Conservation (phyloP, 805 yeast genomes). For the Saccharomycopsis sp. region DNA sequence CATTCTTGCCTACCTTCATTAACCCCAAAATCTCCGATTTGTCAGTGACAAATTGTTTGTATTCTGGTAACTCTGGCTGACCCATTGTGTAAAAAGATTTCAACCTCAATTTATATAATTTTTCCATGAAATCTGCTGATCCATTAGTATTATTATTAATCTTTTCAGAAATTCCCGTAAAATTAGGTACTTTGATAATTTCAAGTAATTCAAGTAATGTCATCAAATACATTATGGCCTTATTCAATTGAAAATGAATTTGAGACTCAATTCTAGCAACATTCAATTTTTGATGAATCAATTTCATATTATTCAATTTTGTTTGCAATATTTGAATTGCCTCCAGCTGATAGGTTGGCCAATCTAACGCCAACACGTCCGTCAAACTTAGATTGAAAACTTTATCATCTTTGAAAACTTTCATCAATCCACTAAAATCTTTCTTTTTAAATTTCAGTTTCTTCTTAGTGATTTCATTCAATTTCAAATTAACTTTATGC, state of each 20-base stretch:
- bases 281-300: neutral
- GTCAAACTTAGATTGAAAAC: neutral
- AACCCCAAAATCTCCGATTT: conserved; percentile 1
- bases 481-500: neutral
- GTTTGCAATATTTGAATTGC: neutral
- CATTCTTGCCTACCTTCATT: neutral
- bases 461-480: neutral
- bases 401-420: neutral
- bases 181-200: conserved; percentile 1
- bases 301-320: neutral
- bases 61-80: conserved; percentile 59
- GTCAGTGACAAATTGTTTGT: conserved; percentile 21
- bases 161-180: neutral
- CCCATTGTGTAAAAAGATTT: conserved; percentile 79
- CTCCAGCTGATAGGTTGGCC: neutral
- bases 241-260: neutral
- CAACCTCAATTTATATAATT: conserved; percentile 54
- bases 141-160: neutral
- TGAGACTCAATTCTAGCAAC: neutral
- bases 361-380: neutral
- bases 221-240: conserved; percentile 3
- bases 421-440: neutral
- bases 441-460: neutral
- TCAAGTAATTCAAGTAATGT: neutral
- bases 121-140: neutral